Evolutionary conservation across 2,329 filamentous ascomycete species (phyloP).

Genomic region (Leptosphaerulina australis): DNA sequence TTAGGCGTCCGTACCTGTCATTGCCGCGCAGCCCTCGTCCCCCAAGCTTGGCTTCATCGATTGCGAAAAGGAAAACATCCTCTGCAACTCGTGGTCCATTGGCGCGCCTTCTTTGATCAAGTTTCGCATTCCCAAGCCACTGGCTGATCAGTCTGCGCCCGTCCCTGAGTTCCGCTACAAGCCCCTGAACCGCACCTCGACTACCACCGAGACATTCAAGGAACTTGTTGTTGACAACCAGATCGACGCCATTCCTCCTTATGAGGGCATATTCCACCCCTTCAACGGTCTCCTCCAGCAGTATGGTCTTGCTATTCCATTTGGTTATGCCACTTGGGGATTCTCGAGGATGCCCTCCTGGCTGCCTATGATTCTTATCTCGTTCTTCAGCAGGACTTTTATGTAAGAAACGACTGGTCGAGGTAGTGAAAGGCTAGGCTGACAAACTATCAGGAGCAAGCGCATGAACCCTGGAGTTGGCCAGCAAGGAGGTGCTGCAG

Average conservation of each 20-base stretch:
- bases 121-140: constrained; percentile 63
- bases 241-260: constrained; percentile 58
- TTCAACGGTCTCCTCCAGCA: constrained; percentile 71
- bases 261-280: constrained; percentile 76
- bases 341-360: constrained; percentile 68
- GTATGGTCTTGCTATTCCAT: constrained; percentile 65
- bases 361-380: constrained; percentile 78
- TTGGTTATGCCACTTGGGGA: constrained; percentile 71
- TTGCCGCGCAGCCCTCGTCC: constrained; percentile 64
- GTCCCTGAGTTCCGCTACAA: constrained; percentile 68
- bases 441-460: constrained; percentile 31
- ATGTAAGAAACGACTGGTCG: constrained; percentile 77
- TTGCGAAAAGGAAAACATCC: constrained; percentile 74
- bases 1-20: constrained; percentile 66
- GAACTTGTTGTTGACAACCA: constrained; percentile 65
- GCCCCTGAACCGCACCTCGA: constrained; percentile 71
- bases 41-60: constrained; percentile 73
- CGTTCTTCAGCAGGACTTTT: constrained; percentile 73
- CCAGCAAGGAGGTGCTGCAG: constrained; percentile 15
- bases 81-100: constrained; percentile 76
- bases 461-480: constrained; percentile 27
- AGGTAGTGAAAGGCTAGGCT: too few relatives aligned
- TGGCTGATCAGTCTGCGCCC: constrained; percentile 68
- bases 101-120: constrained; percentile 70
- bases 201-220: constrained; percentile 67